These are phyloP conservation scores for Mrakiaceae sp. DNA, from an alignment of 1,284 basidiomycete species.

Conservation along the genomic window DNA sequence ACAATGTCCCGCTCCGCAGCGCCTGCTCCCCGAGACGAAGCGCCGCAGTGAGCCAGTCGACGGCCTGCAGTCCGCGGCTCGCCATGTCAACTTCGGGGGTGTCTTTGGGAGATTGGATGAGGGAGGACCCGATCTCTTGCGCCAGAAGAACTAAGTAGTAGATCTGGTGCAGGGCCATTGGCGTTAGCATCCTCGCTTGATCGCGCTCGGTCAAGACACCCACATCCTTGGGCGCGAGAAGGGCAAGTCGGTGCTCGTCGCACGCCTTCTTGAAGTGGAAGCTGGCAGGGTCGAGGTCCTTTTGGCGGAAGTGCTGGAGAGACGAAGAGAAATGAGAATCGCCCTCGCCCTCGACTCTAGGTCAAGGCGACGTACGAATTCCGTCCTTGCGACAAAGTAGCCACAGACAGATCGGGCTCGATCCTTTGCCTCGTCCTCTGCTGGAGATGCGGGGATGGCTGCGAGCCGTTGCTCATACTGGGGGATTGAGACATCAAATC, in stretches of 20 bases:
- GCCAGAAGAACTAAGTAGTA: constrained; percentile 1
- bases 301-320: background rate
- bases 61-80: no score
- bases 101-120: background rate
- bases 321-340: background rate
- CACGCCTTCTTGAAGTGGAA: constrained; percentile 6
- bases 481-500: background rate
- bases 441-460: background rate
- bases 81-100: no score
- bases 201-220: background rate
- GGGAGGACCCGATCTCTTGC: background rate
- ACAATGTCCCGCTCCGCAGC: no score
- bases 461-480: constrained; percentile 9
- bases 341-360: background rate
- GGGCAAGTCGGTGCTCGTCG: constrained; percentile 1
- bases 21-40: no score
- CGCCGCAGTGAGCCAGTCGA: no score
- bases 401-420: background rate
- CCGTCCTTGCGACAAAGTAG: constrained; percentile 5
- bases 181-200: background rate
- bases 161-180: background rate
- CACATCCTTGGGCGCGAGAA: constrained; percentile 1
- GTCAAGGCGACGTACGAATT: background rate
- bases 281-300: constrained; percentile 1
- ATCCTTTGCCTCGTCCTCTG: background rate